These are phyloP conservation scores for Zalaria sp. DNA, from an alignment of 2,329 filamentous ascomycete species.

Conservation along the genomic window DNA sequence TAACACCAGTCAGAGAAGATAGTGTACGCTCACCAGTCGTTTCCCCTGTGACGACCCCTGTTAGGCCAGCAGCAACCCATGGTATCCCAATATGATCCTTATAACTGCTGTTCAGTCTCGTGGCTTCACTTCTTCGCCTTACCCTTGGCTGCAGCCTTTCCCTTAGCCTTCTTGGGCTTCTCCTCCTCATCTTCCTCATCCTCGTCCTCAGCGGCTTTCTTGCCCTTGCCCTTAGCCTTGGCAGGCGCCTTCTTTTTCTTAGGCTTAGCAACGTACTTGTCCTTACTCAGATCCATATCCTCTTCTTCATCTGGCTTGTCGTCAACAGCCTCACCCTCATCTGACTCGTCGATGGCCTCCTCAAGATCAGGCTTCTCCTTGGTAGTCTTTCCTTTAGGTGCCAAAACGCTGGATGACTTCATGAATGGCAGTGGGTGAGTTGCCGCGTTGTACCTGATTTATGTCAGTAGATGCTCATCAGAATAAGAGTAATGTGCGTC, in stretches of 20 bases:
- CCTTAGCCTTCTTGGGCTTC: slow-evolving; percentile 38
- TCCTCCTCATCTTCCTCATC: slow-evolving; percentile 29
- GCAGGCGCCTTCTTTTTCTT: slow-evolving; percentile 50
- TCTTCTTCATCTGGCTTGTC: slow-evolving; percentile 62
- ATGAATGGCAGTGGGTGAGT: slow-evolving; percentile 90
- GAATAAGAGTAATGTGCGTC: slow-evolving; percentile 21
- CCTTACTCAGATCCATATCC: slow-evolving; percentile 74
- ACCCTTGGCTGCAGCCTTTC: slow-evolving; percentile 22
- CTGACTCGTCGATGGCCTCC: slow-evolving; percentile 88
- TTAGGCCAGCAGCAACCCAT: too few species aligned
- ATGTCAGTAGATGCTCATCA: slow-evolving; percentile 7
- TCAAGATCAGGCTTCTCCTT: slow-evolving; percentile 83
- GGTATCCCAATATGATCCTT: too few species aligned
- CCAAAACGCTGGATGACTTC: slow-evolving; percentile 68
- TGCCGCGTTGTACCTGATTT: slow-evolving; percentile 62
- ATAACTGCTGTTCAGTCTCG: too few species aligned
- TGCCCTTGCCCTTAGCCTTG: slow-evolving; percentile 32
- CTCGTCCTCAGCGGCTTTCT: slow-evolving; percentile 23
- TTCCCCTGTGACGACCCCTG: too few species aligned
- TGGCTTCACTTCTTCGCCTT: slow-evolving; percentile 31
- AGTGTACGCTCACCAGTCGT: too few species aligned
- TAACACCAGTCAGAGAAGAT: too few species aligned
- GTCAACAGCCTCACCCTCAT: slow-evolving; percentile 38
- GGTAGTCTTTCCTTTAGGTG: slow-evolving; percentile 54
- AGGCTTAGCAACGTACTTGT: slow-evolving; percentile 90